Conservation (phyloP, 2,329 filamentous ascomycete genomes). For the Aspergillus felis region DNA sequence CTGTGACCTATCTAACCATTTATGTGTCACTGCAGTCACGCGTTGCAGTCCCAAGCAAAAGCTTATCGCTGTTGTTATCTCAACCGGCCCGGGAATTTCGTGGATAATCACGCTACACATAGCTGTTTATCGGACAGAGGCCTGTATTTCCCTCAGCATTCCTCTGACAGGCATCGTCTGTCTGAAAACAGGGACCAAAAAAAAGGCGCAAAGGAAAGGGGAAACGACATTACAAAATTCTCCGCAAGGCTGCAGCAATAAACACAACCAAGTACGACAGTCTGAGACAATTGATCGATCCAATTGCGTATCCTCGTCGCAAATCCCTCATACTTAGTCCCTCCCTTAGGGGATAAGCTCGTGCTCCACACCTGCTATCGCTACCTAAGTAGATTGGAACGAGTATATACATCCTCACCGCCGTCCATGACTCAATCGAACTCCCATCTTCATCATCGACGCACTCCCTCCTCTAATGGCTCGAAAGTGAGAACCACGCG, state of each 20-base stretch:
- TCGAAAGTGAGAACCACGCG: conserved; percentile 29
- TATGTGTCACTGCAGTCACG: conserved; percentile 14
- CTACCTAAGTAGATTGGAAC: conserved; percentile 9
- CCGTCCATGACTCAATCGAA: conserved; percentile 36
- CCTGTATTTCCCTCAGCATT: not conserved
- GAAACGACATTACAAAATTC: not conserved
- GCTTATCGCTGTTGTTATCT: conserved; percentile 18
- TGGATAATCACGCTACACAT: conserved; percentile 11
- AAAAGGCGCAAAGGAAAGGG: not conserved
- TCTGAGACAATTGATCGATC: conserved; percentile 17
- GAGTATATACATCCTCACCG: conserved; percentile 30
- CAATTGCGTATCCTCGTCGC: conserved; percentile 13
- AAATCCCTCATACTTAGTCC: conserved; percentile 27
- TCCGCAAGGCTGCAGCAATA: conserved; percentile 3
- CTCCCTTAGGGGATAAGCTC: conserved; percentile 20
- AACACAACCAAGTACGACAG: conserved; percentile 1
- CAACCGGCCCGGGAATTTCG: conserved; percentile 8
- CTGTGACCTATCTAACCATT: conserved; percentile 18
- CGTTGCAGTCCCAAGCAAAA: conserved; percentile 7
- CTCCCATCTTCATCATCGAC: conserved; percentile 25
- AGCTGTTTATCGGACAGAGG: not conserved
- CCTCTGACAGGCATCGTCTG: not conserved
- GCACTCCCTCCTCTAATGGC: conserved; percentile 29
- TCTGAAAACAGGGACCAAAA: not conserved
- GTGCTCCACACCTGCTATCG: conserved; percentile 24